Conservation (phyloP, 108 stramenopile genomes). For the Schizochytrium sp. region DNA sequence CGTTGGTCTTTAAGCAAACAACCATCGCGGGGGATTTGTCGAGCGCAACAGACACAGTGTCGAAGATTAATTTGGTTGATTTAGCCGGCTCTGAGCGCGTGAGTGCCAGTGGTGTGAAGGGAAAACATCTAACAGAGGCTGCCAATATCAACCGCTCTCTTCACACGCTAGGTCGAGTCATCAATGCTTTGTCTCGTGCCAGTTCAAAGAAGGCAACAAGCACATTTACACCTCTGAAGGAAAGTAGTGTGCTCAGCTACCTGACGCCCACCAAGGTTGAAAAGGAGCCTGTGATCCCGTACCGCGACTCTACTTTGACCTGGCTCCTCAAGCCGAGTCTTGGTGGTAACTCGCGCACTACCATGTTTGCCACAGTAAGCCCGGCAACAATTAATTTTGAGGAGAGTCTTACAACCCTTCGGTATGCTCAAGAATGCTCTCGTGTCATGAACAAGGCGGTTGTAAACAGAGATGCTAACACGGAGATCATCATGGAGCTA, state of each 20-base stretch:
- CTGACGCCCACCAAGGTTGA: background rate
- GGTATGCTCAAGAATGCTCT: slow-evolving; percentile 65
- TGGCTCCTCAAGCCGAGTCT: slow-evolving; percentile 73
- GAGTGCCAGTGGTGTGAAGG: background rate
- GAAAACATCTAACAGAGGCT: slow-evolving; percentile 62
- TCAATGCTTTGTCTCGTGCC: slow-evolving; percentile 34
- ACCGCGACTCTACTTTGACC: slow-evolving; percentile 79
- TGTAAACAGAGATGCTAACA: slow-evolving; percentile 34
- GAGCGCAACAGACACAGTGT: background rate
- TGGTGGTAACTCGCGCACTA: slow-evolving; percentile 67
- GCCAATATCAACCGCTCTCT: slow-evolving; percentile 66
- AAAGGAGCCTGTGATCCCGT: slow-evolving; percentile 66
- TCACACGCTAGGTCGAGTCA: slow-evolving; percentile 57
- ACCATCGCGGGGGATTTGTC: background rate
- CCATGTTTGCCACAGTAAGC: slow-evolving; percentile 71
- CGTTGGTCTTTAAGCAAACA: slow-evolving; percentile 66
- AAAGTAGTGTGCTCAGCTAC: background rate
- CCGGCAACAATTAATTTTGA: slow-evolving; percentile 68
- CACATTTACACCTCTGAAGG: background rate
- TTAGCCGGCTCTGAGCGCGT: slow-evolving; percentile 64
- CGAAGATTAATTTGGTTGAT: slow-evolving; percentile 62
- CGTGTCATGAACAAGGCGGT: slow-evolving; percentile 29
- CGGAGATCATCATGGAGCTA: slow-evolving; percentile 15
- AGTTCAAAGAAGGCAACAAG: slow-evolving; percentile 60
- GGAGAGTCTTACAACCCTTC: slow-evolving; percentile 70